Percentiles rank a stretch among this genome's conserved stretches.
These are phyloP conservation scores for Geoglossum cookeanum DNA, from an alignment of 2,329 filamentous ascomycete genomes.

Conservation along the genomic window DNA sequence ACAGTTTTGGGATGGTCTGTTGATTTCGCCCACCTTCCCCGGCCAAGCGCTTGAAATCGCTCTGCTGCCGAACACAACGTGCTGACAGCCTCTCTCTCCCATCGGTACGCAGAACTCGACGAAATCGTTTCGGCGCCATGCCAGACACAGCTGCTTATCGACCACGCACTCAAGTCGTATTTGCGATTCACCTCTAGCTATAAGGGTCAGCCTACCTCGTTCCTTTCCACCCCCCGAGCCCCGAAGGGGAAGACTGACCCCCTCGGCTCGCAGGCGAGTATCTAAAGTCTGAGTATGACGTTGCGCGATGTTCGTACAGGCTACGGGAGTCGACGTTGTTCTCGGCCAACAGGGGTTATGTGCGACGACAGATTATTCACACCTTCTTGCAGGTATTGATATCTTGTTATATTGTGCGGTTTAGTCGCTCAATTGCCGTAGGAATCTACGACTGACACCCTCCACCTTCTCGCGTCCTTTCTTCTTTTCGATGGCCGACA, in stretches of 20 bases:
- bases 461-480: slow-evolving; percentile 68
- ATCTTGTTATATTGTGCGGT: neutral
- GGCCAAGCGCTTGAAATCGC: neutral
- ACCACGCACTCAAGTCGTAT: slow-evolving; percentile 72
- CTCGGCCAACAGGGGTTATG: slow-evolving; percentile 56
- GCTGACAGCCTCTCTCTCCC: slow-evolving; percentile 4
- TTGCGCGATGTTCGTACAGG: slow-evolving; percentile 61
- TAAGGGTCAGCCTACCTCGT: slow-evolving; percentile 8
- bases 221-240: neutral
- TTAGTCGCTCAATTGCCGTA: slow-evolving; percentile 21
- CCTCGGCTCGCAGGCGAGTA: slow-evolving; percentile 38
- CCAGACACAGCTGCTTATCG: slow-evolving; percentile 47
- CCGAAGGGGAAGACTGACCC: slow-evolving; percentile 6
- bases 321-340: slow-evolving; percentile 64
- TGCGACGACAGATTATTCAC: slow-evolving; percentile 82
- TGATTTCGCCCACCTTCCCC: slow-evolving; percentile 4
- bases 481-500: slow-evolving; percentile 71
- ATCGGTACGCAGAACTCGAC: slow-evolving; percentile 37
- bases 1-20: slow-evolving; percentile 74
- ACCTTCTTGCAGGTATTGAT: slow-evolving; percentile 49
- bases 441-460: slow-evolving; percentile 65
- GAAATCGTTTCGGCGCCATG: slow-evolving; percentile 41
- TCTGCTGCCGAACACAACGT: slow-evolving; percentile 1
- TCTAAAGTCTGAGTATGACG: slow-evolving; percentile 56
- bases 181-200: slow-evolving; percentile 58